Evolutionary conservation across 208 protist species (phyloP).

Genomic region (Angomonas deanei): DNA sequence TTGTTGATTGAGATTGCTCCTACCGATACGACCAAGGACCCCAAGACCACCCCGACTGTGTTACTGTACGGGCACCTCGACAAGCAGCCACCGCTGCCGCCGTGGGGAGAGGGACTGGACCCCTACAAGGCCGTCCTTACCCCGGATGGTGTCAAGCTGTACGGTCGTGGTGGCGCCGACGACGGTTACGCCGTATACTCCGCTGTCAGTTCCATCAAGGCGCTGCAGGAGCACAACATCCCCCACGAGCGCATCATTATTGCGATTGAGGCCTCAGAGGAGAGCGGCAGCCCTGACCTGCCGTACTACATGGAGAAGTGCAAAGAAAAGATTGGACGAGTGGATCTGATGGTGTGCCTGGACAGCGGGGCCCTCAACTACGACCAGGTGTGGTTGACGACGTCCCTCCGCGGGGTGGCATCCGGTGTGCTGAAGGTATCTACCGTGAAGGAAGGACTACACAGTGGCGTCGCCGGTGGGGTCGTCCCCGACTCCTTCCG

Average conservation of each 20-base stretch:
- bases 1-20: slow-evolving; percentile 76
- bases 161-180: slow-evolving; percentile 89
- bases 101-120: slow-evolving; percentile 88
- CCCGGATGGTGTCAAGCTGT: slow-evolving; percentile 76
- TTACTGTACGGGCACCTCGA: slow-evolving; percentile 97
- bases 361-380: slow-evolving; percentile 94
- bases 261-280: slow-evolving; percentile 91
- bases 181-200: slow-evolving; percentile 89
- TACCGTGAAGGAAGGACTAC: slow-evolving; percentile 85
- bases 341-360: slow-evolving; percentile 91
- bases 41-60: slow-evolving; percentile 53
- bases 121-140: slow-evolving; percentile 77
- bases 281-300: slow-evolving; percentile 84
- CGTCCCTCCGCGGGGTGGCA: slow-evolving; percentile 87
- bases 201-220: slow-evolving; percentile 54
- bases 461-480: slow-evolving; percentile 89
- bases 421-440: slow-evolving; percentile 78
- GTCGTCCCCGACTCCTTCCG: slow-evolving; percentile 94
- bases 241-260: slow-evolving; percentile 80
- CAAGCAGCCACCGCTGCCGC: slow-evolving; percentile 93
- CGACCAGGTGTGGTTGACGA: slow-evolving; percentile 94
- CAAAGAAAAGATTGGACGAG: slow-evolving; percentile 59
- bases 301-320: slow-evolving; percentile 72
- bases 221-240: slow-evolving; percentile 74
- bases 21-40: slow-evolving; percentile 14